These are phyloP conservation scores for Draba incana DNA, from an alignment of 345 rosid species.

Conservation along the genomic window DNA sequence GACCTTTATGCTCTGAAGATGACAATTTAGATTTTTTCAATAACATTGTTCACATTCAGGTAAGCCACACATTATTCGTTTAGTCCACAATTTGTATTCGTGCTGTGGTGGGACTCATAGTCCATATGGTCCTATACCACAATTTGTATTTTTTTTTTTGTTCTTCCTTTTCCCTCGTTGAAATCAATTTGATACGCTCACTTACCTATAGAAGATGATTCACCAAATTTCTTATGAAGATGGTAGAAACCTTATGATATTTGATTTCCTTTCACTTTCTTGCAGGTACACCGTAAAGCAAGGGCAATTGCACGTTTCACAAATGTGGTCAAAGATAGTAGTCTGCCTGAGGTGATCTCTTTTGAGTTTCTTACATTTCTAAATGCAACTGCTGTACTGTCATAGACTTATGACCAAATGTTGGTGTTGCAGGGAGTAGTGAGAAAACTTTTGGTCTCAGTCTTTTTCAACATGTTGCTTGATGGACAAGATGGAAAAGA, in stretches of 20 bases:
- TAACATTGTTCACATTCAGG: constrained; percentile 80
- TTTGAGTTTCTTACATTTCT: constrained; percentile 14
- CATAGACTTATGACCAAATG: constrained; percentile 23
- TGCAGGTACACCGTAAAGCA: constrained; percentile 81
- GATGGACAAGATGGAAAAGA: constrained; percentile 76
- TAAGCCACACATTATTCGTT: constrained; percentile 24
- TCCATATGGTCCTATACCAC: constrained; percentile 11
- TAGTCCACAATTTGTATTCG: constrained; percentile 8
- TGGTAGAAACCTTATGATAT: constrained; percentile 9
- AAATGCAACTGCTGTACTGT: constrained; percentile 17
- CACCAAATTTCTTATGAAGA: constrained; percentile 7
- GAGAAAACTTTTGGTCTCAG: constrained; percentile 71
- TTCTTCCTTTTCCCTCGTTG: constrained; percentile 19
- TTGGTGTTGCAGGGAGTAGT: constrained; percentile 62
- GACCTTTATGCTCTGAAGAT: constrained; percentile 76
- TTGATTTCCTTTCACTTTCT: constrained; percentile 30
- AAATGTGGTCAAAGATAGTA: constrained; percentile 50
- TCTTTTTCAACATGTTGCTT: constrained; percentile 79
- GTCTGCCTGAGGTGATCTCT: constrained; percentile 59
- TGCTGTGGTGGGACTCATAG: constrained; percentile 8
- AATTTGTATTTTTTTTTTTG: constrained; percentile 11
- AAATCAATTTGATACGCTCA: constrained; percentile 1
- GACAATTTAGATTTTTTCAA: constrained; percentile 87
- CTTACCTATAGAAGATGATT: constrained; percentile 11
- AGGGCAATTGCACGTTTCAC: constrained; percentile 71